Evolutionary conservation across 495 filamentous ascomycete genomes (phyloP).

Genomic region (Penicillium argentinense): DNA sequence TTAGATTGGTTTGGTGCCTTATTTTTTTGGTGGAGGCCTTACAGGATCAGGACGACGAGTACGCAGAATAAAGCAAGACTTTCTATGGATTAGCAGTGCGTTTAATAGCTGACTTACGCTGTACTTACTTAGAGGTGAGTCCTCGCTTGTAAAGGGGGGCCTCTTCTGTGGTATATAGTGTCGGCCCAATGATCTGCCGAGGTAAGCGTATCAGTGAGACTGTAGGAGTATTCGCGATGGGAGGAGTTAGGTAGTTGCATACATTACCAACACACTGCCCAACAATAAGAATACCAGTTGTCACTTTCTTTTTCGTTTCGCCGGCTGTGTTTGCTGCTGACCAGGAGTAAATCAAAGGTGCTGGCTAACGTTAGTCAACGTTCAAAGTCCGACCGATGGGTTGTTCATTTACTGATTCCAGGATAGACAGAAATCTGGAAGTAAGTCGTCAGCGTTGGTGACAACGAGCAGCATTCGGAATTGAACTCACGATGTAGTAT

Average conservation of each 20-base stretch:
- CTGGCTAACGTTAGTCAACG: slow-evolving; percentile 40
- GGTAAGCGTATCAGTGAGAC: not conserved
- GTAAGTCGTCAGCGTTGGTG: not conserved
- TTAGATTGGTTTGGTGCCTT: not conserved
- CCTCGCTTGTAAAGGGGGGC: slow-evolving; percentile 55
- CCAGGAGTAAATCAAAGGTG: slow-evolving; percentile 64
- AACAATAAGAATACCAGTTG: slow-evolving; percentile 56
- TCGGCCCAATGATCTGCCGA: slow-evolving; percentile 52
- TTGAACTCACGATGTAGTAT: slow-evolving; percentile 52
- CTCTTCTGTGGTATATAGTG: slow-evolving; percentile 57
- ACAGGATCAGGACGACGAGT: slow-evolving; percentile 46
- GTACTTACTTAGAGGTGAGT: slow-evolving; percentile 50
- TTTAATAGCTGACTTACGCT: not conserved
- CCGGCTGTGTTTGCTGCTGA: slow-evolving; percentile 62
- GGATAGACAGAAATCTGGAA: slow-evolving; percentile 54
- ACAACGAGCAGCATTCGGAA: slow-evolving; percentile 8
- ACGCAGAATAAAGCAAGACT: slow-evolving; percentile 56
- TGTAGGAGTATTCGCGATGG: not conserved
- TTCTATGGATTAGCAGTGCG: slow-evolving; percentile 2
- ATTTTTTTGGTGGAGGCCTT: slow-evolving; percentile 15
- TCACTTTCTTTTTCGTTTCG: slow-evolving; percentile 63
- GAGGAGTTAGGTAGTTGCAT: slow-evolving; percentile 18
- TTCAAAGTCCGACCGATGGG: not conserved
- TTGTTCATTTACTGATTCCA: slow-evolving; percentile 46
- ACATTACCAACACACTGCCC: slow-evolving; percentile 62